Conservation (phyloP, 495 filamentous ascomycete species). For the Neurospora tetraspora region DNA sequence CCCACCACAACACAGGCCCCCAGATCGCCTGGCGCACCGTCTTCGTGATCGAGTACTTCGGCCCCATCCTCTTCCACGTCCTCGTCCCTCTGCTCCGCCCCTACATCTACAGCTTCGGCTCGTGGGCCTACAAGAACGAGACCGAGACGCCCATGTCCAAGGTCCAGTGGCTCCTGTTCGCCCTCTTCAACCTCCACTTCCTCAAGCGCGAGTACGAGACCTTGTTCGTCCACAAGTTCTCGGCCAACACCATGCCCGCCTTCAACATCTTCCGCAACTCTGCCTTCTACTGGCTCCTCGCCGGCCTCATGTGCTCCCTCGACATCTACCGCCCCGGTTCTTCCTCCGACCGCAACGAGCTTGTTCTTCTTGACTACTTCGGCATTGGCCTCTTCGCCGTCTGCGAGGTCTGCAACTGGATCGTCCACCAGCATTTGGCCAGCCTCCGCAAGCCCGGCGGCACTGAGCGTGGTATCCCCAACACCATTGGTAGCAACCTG, state of each 20-base stretch:
- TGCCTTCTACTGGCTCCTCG: conserved; percentile 79
- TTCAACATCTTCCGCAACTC: conserved; percentile 85
- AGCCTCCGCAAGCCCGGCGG: conserved; percentile 67
- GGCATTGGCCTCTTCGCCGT: conserved; percentile 62
- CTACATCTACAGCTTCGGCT: conserved; percentile 56
- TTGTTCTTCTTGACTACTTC: conserved; percentile 42
- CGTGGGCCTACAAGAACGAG: conserved; percentile 34
- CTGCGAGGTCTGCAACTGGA: conserved; percentile 70
- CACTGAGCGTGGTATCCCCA: conserved; percentile 78
- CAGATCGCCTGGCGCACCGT: conserved; percentile 93
- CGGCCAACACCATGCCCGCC: conserved; percentile 81
- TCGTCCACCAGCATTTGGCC: conserved; percentile 66
- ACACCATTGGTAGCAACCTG: conserved; percentile 69
- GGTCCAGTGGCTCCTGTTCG: conserved; percentile 60
- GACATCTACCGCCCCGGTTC: conserved; percentile 73
- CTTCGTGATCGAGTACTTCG: conserved; percentile 89
- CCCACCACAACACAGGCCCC: conserved; percentile 45
- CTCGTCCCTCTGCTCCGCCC: conserved; percentile 60
- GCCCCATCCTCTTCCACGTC: conserved; percentile 79
- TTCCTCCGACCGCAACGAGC: conserved; percentile 36
- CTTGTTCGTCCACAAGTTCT: conserved; percentile 91
- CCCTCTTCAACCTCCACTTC: conserved; percentile 72
- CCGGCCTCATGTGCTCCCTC: conserved; percentile 73
- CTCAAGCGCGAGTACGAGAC: conserved; percentile 93
- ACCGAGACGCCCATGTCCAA: conserved; percentile 40